Evolutionary conservation across 169 alveolate genomes (phyloP).

Genomic region (Plasmodium coatneyi): DNA sequence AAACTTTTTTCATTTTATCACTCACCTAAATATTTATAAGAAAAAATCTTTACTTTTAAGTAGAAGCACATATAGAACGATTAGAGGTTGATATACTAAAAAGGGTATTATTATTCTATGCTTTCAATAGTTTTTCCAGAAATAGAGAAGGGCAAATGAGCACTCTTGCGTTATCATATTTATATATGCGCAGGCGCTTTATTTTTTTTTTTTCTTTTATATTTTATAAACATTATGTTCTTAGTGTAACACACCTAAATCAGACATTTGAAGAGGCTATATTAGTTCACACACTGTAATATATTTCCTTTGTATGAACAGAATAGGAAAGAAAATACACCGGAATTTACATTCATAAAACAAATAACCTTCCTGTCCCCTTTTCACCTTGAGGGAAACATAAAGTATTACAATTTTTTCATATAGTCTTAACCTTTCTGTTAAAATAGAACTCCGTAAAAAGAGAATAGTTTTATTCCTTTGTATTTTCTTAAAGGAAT

Average conservation of each 20-base stretch:
- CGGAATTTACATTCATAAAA: not conserved
- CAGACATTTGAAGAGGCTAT: not conserved
- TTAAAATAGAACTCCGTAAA: not conserved
- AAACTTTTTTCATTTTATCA: not conserved
- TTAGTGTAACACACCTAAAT: not conserved
- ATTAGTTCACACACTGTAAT: not conserved
- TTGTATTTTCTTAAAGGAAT: not conserved
- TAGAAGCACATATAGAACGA: not conserved
- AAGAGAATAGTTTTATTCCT: not conserved
- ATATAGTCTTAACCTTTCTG: not conserved
- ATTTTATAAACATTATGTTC: not conserved
- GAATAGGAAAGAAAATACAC: not conserved
- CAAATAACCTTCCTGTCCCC: not conserved
- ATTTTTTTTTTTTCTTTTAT: not conserved
- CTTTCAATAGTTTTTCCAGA: not conserved
- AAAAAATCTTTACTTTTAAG: not conserved
- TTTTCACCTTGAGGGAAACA: not conserved
- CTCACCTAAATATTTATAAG: not conserved
- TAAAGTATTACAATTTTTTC: not conserved
- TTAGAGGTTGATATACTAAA: not conserved
- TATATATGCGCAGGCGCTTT: not conserved
- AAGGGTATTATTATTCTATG: not conserved
- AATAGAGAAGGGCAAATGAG: not conserved
- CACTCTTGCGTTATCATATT: not conserved
- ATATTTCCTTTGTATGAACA: not conserved